These are phyloP conservation scores for Raphanus raphanistrum DNA, from an alignment of 345 rosid genomes.

Conservation along the genomic window DNA sequence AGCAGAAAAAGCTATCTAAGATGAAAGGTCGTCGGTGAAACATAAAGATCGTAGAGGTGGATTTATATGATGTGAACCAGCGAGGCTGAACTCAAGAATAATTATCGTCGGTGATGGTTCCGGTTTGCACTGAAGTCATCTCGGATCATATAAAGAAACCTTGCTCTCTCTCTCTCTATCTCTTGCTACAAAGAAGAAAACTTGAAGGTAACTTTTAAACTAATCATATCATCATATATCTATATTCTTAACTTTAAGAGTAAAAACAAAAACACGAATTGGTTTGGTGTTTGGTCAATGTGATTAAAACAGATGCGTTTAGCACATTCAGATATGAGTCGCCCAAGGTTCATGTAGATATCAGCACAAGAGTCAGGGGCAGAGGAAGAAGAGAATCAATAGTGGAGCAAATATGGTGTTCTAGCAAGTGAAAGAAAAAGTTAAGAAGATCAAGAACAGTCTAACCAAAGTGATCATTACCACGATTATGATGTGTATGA, in stretches of 20 bases:
- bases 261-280: not conserved
- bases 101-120: too few species aligned
- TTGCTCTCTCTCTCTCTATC: not conserved
- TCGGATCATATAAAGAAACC: not conserved
- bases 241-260: too few species aligned
- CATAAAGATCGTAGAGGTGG: not conserved
- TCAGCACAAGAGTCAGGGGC: not conserved
- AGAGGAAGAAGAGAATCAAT: not conserved
- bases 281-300: not conserved
- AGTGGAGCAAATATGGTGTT: not conserved
- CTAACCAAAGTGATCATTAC: not conserved
- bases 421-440: not conserved
- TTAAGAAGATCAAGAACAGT: not conserved
- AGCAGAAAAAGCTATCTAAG: not conserved
- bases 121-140: too few species aligned
- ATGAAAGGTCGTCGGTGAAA: not conserved
- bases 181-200: not conserved
- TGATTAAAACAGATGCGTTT: not conserved
- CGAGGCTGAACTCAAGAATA: not conserved
- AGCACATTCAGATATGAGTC: not conserved
- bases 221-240: not conserved
- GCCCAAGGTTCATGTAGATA: not conserved
- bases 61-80: not conserved
- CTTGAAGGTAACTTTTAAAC: not conserved
- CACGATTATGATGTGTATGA: not conserved